Conservation (phyloP, 2,329 filamentous ascomycete species). For the Microcyclospora pomicola region DNA sequence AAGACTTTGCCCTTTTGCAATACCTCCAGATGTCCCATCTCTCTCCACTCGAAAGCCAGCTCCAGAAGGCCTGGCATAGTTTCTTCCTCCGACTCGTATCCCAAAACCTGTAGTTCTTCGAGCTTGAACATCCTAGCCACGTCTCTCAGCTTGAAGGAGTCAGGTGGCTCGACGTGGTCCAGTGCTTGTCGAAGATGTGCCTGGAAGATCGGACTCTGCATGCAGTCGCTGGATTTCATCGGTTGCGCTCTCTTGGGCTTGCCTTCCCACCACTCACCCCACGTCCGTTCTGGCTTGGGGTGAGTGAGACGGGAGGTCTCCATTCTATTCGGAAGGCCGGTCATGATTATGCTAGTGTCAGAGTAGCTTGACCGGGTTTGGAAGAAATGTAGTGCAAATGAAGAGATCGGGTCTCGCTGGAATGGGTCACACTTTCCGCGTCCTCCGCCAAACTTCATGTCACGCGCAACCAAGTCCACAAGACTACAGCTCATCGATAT, state of each 20-base stretch:
- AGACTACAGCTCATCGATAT: too few relatives aligned
- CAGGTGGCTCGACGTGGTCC: constrained; percentile 26
- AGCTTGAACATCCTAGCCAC: constrained; percentile 31
- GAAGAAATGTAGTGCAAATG: too few relatives aligned
- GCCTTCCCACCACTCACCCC: background rate
- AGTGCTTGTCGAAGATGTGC: constrained; percentile 15
- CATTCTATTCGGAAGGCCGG: too few relatives aligned
- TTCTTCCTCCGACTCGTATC: constrained; percentile 30
- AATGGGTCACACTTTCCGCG: too few relatives aligned
- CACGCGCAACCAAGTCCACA: too few relatives aligned
- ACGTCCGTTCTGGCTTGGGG: background rate
- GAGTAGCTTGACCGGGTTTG: too few relatives aligned
- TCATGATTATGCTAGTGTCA: too few relatives aligned
- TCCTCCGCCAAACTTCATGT: too few relatives aligned
- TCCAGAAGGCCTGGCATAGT: constrained; percentile 32
- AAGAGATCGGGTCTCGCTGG: too few relatives aligned
- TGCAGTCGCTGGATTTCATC: constrained; percentile 14
- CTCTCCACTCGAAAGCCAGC: constrained; percentile 32
- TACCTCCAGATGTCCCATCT: constrained; percentile 33
- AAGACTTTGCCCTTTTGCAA: constrained; percentile 34
- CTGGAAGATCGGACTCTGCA: constrained; percentile 13
- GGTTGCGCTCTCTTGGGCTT: constrained; percentile 1
- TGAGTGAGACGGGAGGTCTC: too few relatives aligned
- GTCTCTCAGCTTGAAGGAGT: constrained; percentile 38
- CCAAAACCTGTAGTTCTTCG: constrained; percentile 24